These are phyloP conservation scores for Toxicodendron radicans DNA, from an alignment of 345 rosid genomes.

Conservation along the genomic window DNA sequence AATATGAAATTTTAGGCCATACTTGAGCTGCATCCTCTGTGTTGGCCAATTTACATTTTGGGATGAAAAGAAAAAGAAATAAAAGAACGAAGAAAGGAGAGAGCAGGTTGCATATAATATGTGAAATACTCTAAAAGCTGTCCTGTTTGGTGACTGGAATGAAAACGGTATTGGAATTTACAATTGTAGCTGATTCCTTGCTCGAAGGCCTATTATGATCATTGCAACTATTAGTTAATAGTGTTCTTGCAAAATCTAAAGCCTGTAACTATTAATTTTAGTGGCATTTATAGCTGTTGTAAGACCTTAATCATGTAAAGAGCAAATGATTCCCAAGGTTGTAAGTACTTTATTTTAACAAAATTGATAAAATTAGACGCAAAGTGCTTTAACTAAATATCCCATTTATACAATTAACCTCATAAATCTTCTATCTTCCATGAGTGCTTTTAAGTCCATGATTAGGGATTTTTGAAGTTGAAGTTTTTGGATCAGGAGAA, in stretches of 20 bases:
- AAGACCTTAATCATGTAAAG: neutral
- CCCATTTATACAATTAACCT: too few species aligned
- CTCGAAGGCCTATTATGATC: neutral
- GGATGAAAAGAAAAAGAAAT: too few species aligned
- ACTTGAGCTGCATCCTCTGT: too few species aligned
- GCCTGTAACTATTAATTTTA: neutral
- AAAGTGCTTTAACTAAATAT: neutral
- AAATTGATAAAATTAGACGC: neutral
- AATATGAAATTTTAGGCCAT: too few species aligned
- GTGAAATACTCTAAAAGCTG: neutral
- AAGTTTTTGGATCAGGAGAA: too few species aligned
- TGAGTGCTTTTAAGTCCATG: neutral
- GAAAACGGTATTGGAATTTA: neutral
- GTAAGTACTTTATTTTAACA: neutral
- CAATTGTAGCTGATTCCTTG: neutral
- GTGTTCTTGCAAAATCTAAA: neutral
- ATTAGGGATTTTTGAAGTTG: too few species aligned
- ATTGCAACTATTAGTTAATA: neutral
- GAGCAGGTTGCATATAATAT: neutral
- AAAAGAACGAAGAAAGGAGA: too few species aligned
- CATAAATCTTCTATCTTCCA: neutral
- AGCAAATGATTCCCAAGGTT: neutral
- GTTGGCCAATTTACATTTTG: too few species aligned
- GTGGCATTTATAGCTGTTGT: neutral
- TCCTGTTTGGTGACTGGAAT: neutral